Base-by-base conservation (phyloP, 129 eudicot genomes). In the Helichrysum umbraculigerum region DNA sequence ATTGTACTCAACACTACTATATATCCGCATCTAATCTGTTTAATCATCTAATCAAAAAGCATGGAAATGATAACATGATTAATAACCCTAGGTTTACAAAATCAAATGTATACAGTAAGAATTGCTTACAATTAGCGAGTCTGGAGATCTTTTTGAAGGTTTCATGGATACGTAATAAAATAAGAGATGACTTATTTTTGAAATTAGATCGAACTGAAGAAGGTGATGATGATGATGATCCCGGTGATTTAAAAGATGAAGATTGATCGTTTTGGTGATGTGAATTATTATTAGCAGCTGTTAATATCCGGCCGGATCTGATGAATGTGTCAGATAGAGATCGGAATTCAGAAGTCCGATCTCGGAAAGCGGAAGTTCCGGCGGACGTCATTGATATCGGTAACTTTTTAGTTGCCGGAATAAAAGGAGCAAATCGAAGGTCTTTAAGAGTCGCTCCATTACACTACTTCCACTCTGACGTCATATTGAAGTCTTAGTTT, bases 291-390 rank as follows among this genome's bases (percentile, higher is more conserved):
- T 78, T 34, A 81, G 20, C 71, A 58, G 82, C 34, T 19, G 77
- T 65, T 50, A 83, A 33, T 50, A 58, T 70, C 64, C 85, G 85
- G 37, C 83, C 84, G 77, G 75, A 81, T 74, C 80, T 91, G 71
- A 83, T 91, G 67, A 91, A 66, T 25, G 93, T 91, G 33, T 84
- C 76, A 0, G 86, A 66, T 3, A 91, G 61, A 54, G 97, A 88
- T 78, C 84, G 82, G 81, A 88, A 91, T 51, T 91, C 97, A 21
- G 91, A 81, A 32, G 97, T 88, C 79, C 97, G 93, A 71, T 91
- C 97, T 21, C 93, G 91, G 81, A 76, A 88, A 73, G 84, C 71
- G 71, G 75, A 69, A n/a, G 71, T 66, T 33, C 78, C 87, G 89
- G 86, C 71, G 29, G 91, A 68, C 77, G 86, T 88, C 96, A 90